phyloP scores from a whole-genome alignment of 2,329 filamentous ascomycete species.

The Purpureocillium takamizusanense region DNA sequence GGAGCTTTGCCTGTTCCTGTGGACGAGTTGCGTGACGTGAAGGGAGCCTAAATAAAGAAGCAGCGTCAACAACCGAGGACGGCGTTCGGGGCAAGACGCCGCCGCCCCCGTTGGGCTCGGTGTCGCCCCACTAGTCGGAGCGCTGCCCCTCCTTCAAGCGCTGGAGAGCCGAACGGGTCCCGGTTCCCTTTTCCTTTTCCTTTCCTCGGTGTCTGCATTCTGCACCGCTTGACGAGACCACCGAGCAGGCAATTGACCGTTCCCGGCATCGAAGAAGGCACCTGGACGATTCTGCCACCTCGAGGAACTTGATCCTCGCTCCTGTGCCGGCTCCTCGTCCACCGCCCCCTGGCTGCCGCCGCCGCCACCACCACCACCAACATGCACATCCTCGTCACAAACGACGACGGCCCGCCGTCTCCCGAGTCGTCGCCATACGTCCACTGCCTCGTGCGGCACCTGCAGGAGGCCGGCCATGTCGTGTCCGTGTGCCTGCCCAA shows the following conservation, averaged over 20 bases:
- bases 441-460: conserved; percentile 60
- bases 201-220: no score
- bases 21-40: not conserved
- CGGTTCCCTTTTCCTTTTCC: no score
- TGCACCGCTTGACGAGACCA: no score
- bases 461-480: conserved; percentile 68
- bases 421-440: conserved; percentile 73
- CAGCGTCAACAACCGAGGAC: no score
- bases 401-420: conserved; percentile 76
- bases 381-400: conserved; percentile 60
- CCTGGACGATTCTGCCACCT: no score
- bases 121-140: not conserved
- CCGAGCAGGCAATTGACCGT: no score
- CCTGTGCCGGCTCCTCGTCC: no score
- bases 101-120: not conserved
- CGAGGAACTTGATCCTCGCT: no score
- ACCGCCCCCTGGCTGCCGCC: not conserved
- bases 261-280: no score
- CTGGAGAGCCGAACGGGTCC: no score
- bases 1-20: no score
- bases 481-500: conserved; percentile 89
- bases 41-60: no score
- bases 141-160: not conserved
- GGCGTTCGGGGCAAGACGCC: not conserved
- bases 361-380: conserved; percentile 8